Base-by-base conservation (phyloP, 805 yeast genomes). In the Myxozyma udenii region DNA sequence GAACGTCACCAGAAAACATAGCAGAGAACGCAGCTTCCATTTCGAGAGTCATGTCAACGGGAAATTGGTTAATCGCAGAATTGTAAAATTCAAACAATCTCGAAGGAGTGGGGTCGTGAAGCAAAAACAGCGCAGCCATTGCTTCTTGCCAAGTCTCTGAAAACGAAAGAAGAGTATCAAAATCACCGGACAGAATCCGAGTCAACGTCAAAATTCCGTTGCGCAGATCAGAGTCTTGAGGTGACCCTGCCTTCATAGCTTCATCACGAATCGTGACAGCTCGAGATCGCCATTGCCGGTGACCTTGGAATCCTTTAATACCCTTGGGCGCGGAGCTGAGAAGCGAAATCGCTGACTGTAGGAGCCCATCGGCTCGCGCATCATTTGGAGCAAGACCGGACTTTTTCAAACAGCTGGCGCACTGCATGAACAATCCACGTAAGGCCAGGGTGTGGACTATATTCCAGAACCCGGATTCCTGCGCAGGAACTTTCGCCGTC, bases 121-220 rank as follows among this genome's bases (percentile, higher is more conserved):
- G 64, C 45, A 53, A 49, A 45, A 65, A 53, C 30, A 66, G 48
- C 5, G 69, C 64, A 2, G 62, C 64, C 11, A 66, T 43, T 12
- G 63, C 64, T 30, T 67, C 71, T 38, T 56, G 65, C 71, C 71
- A 68, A n/a, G 65, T 55, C 22, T 55, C 58, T 19, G 61, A 39
- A 2, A 50, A 43, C 19, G 57, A 55, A 21, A 61, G 26, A 18
- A 68, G 58, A 4, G 67, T 55, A 3, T 61, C 62, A 14, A 36
- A 33, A 21, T 67, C 66, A 4, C 71, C 71, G 4, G 54, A 37
- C 26, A 68, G 48, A 9, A 68, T 53, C 9, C 52, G 48, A 9
- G 63, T 47, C n/a, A 68, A 39, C n/a, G 58, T 52, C 2, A 45
- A 37, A 4, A 68, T 43, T 5, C 62, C 61, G 21, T 39, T 41